Conservation (phyloP, 768 basidiomycete genomes). For the Xerocomellus dryophilus region DNA sequence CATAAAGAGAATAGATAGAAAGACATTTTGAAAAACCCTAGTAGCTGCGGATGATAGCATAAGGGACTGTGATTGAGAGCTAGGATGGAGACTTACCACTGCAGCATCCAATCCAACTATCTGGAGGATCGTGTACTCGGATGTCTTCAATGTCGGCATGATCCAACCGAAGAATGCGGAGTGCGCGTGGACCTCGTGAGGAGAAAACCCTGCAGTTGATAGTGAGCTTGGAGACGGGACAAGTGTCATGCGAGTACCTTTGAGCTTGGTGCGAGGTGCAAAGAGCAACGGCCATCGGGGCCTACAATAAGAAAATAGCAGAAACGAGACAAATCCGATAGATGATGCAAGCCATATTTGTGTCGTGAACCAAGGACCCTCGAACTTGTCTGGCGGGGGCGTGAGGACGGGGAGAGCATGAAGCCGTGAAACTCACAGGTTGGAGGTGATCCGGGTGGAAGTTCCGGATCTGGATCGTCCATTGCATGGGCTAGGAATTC, state of each 20-base stretch:
- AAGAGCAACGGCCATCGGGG: slow-evolving; percentile 88
- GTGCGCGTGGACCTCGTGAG: slow-evolving; percentile 87
- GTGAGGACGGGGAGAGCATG: slow-evolving; percentile 7
- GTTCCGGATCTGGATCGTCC: slow-evolving; percentile 38
- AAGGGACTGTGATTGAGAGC: not conserved
- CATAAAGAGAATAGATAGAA: slow-evolving; percentile 89
- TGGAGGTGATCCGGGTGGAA: slow-evolving; percentile 64
- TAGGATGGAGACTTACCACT: slow-evolving; percentile 59
- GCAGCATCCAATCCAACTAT: slow-evolving; percentile 97
- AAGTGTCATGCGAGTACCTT: slow-evolving; percentile 51
- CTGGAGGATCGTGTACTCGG: slow-evolving; percentile 91
- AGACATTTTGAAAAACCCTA: slow-evolving; percentile 94
- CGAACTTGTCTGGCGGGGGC: slow-evolving; percentile 58
- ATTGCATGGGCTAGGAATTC: slow-evolving; percentile 20
- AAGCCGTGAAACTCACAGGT: slow-evolving; percentile 43
- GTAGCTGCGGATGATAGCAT: slow-evolving; percentile 50
- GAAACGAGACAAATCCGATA: slow-evolving; percentile 77
- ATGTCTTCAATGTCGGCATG: slow-evolving; percentile 83
- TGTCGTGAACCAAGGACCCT: slow-evolving; percentile 95
- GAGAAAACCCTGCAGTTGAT: slow-evolving; percentile 72
- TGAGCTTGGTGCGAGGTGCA: slow-evolving; percentile 90
- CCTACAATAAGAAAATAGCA: slow-evolving; percentile 86
- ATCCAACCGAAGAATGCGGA: slow-evolving; percentile 95
- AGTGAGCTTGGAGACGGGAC: not conserved
- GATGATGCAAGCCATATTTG: slow-evolving; percentile 75